These are phyloP conservation scores for Gracilariopsis chorda DNA, from an alignment of 23 red algal species.

Conservation along the genomic window DNA sequence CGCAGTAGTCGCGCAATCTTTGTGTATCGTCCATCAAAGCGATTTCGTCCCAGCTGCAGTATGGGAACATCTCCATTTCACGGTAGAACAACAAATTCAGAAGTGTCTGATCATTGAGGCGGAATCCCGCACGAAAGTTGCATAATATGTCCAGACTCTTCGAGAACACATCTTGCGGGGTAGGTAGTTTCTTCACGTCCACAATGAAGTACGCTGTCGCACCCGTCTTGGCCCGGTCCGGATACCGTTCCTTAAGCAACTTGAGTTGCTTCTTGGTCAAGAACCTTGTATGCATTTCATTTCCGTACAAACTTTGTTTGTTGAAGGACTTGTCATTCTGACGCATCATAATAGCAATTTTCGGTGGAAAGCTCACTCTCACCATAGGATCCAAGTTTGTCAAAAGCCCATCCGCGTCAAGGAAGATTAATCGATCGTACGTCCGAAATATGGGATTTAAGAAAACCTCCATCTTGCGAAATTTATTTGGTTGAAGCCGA, in stretches of 20 bases:
- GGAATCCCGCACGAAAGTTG: constrained; percentile 48
- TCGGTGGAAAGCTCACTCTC: constrained; percentile 6
- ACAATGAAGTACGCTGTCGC: constrained; percentile 30
- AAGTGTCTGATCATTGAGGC: constrained; percentile 58
- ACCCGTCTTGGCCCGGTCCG: constrained; percentile 40
- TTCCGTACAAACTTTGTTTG: constrained; percentile 24
- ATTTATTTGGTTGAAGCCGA: constrained; percentile 17
- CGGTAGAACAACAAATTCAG: constrained; percentile 46
- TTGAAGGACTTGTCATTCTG: constrained; percentile 48
- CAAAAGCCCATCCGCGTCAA: constrained; percentile 41
- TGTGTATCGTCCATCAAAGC: constrained; percentile 4
- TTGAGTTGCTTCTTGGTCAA: constrained; percentile 2
- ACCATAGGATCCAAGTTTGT: constrained; percentile 29
- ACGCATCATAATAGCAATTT: constrained; percentile 44
- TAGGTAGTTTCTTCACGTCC: constrained; percentile 26
- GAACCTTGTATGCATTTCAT: constrained; percentile 23
- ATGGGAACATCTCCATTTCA: constrained; percentile 27
- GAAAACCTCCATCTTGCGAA: constrained; percentile 66
- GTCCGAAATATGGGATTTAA: constrained; percentile 49
- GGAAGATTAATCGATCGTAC: constrained; percentile 37
- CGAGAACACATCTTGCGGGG: not conserved
- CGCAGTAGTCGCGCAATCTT: not conserved
- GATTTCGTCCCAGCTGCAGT: constrained; percentile 45
- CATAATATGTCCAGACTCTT: constrained; percentile 54
- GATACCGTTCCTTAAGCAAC: constrained; percentile 7